Conservation (phyloP, 2,329 filamentous ascomycete species). For the Thelonectria discophora region DNA sequence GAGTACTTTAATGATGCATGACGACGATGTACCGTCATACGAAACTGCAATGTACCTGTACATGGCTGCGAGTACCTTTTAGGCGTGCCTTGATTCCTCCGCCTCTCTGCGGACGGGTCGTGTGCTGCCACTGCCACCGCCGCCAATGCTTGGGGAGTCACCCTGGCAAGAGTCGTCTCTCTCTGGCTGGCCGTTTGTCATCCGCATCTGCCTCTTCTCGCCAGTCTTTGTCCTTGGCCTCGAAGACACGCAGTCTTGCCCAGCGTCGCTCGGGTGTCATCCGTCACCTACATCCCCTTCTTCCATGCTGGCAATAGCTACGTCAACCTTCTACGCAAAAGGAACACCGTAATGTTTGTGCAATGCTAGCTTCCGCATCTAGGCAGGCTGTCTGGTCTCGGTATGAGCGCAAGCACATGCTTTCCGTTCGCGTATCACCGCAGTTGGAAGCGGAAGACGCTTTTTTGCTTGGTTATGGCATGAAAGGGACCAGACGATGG, state of each 20-base stretch:
- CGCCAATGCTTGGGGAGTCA: slow-evolving; percentile 2
- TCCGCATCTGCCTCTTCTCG: slow-evolving; percentile 8
- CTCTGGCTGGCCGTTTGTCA: slow-evolving; percentile 4
- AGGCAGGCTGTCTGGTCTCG: slow-evolving; percentile 24
- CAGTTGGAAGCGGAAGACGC: too few relatives aligned
- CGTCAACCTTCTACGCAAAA: slow-evolving; percentile 1
- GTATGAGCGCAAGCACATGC: neutral
- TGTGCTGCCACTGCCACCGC: slow-evolving; percentile 14
- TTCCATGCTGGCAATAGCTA: slow-evolving; percentile 10
- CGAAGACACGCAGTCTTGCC: slow-evolving; percentile 20
- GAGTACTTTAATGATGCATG: slow-evolving; percentile 49
- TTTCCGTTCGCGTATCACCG: too few relatives aligned
- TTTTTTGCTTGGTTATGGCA: too few relatives aligned
- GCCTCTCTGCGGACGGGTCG: slow-evolving; percentile 18
- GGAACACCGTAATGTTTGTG: slow-evolving; percentile 26
- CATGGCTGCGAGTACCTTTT: slow-evolving; percentile 41
- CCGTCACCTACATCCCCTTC: slow-evolving; percentile 15
- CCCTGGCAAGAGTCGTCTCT: too few relatives aligned
- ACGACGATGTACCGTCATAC: slow-evolving; percentile 49
- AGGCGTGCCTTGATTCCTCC: slow-evolving; percentile 26
- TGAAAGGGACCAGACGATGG: too few relatives aligned
- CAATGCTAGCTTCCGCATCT: slow-evolving; percentile 34
- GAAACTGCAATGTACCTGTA: slow-evolving; percentile 47
- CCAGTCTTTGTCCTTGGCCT: slow-evolving; percentile 12
- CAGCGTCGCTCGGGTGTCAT: slow-evolving; percentile 26